Percentiles rank a stretch among this genome's conserved stretches.
phyloP scores from a whole-genome alignment of 768 basidiomycete genomes.

The Rhodocollybia butyracea region DNA sequence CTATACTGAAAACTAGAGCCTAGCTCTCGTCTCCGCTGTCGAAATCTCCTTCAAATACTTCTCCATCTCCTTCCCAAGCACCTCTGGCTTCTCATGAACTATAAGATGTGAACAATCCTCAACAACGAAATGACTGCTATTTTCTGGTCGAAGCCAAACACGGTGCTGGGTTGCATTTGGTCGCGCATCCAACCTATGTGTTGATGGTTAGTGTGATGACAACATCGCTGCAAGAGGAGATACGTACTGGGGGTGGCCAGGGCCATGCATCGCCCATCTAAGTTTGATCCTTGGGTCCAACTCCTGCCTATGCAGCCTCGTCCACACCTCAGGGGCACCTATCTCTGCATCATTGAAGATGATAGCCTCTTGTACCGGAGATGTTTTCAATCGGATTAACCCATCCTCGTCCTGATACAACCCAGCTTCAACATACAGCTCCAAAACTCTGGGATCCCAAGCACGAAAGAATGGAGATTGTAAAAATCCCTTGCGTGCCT shows the following conservation, averaged over 20 bases:
- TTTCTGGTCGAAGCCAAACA: constrained; percentile 41
- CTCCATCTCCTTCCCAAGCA: constrained; percentile 20
- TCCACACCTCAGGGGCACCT: constrained; percentile 36
- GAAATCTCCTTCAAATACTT: background rate
- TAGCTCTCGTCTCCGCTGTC: too few species aligned
- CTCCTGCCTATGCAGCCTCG: constrained; percentile 25
- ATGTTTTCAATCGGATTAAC: constrained; percentile 62
- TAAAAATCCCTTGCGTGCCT: constrained; percentile 48
- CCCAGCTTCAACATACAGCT: constrained; percentile 58
- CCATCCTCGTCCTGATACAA: constrained; percentile 35
- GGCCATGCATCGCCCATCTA: constrained; percentile 54
- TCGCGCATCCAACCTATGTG: constrained; percentile 26
- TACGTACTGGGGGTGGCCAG: constrained; percentile 32
- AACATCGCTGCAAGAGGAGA: background rate
- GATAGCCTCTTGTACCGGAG: constrained; percentile 60
- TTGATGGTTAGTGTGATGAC: background rate
- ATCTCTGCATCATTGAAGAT: constrained; percentile 50
- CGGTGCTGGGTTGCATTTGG: constrained; percentile 30
- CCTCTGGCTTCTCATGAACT: constrained; percentile 37
- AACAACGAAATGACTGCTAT: constrained; percentile 39
- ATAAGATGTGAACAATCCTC: constrained; percentile 44
- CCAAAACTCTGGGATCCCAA: constrained; percentile 67
- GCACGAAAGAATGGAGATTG: constrained; percentile 62
- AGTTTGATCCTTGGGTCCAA: constrained; percentile 51
- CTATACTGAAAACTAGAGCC: too few species aligned